Conservation (phyloP, 768 basidiomycete genomes). For the Cystobasidium tubakii region DNA sequence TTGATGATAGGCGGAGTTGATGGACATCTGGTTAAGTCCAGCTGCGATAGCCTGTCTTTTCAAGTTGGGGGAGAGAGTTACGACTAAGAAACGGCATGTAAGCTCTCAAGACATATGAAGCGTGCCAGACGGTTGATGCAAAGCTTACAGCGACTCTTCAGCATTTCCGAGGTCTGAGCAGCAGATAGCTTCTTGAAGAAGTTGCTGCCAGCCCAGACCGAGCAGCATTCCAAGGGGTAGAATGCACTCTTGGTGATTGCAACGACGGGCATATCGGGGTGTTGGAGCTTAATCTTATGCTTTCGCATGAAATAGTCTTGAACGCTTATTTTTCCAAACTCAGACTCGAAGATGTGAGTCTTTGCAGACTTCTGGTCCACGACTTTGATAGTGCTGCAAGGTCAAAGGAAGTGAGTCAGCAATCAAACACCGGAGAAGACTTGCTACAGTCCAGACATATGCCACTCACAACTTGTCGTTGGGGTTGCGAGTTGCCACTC, state of each 20-base stretch:
- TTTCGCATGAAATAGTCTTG: neutral
- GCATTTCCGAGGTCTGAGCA: neutral
- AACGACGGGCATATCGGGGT: conserved; percentile 8
- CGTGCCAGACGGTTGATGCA: neutral
- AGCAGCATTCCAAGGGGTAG: neutral
- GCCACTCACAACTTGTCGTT: neutral
- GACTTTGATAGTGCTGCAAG: neutral
- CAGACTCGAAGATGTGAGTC: neutral
- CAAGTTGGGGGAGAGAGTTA: neutral
- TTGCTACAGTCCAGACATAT: neutral
- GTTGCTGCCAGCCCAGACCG: neutral
- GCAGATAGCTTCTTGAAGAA: conserved; percentile 19
- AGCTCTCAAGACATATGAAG: neutral
- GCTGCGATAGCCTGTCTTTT: neutral
- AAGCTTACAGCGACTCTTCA: conserved; percentile 8
- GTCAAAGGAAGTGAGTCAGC: neutral
- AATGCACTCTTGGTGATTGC: neutral
- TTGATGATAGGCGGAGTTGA: conserved; percentile 4
- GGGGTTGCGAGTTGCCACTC: neutral
- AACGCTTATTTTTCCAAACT: neutral
- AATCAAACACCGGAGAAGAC: neutral
- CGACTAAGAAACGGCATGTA: neutral
- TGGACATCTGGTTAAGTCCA: conserved; percentile 4
- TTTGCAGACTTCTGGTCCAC: neutral
- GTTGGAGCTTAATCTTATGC: neutral